A percentile compares a stretch with the other conserved stretches of the same genome.
These are phyloP conservation scores for Syzygium grande DNA, from an alignment of 345 rosid genomes.

Conservation along the genomic window DNA sequence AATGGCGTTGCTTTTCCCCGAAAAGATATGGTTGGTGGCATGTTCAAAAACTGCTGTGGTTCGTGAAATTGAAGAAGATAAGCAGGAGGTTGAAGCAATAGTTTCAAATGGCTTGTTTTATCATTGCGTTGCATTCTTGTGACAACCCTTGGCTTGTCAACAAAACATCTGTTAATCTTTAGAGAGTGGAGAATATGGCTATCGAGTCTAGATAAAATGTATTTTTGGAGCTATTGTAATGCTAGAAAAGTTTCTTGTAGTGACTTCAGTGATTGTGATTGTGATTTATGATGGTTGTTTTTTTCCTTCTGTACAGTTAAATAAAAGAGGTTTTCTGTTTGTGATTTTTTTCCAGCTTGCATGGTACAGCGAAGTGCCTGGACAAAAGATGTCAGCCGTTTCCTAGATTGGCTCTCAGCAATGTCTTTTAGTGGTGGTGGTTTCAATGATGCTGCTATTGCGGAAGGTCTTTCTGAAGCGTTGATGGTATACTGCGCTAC, in stretches of 20 bases:
- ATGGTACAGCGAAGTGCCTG: slow-evolving; percentile 91
- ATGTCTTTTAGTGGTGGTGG: slow-evolving; percentile 88
- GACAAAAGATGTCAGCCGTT: slow-evolving; percentile 79
- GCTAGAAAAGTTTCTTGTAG: background rate
- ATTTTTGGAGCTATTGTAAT: background rate
- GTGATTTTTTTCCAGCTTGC: slow-evolving; percentile 50
- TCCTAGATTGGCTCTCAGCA: slow-evolving; percentile 72
- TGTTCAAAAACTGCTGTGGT: background rate
- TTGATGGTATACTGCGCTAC: slow-evolving; percentile 48
- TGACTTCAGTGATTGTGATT: background rate
- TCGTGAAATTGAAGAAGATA: background rate
- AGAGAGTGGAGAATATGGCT: background rate
- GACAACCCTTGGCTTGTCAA: background rate
- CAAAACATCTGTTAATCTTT: background rate
- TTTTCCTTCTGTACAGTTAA: background rate
- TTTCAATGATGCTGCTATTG: slow-evolving; percentile 89
- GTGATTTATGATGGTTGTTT: background rate
- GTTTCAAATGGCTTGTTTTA: background rate
- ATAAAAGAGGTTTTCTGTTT: background rate
- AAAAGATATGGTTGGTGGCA: background rate
- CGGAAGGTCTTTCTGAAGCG: slow-evolving; percentile 97
- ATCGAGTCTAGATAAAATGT: background rate
- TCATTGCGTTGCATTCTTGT: background rate
- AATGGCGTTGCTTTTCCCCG: background rate
- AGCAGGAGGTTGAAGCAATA: background rate